Conservation (phyloP, 2,329 filamentous ascomycete species). For the Fusarium bactridioides region DNA sequence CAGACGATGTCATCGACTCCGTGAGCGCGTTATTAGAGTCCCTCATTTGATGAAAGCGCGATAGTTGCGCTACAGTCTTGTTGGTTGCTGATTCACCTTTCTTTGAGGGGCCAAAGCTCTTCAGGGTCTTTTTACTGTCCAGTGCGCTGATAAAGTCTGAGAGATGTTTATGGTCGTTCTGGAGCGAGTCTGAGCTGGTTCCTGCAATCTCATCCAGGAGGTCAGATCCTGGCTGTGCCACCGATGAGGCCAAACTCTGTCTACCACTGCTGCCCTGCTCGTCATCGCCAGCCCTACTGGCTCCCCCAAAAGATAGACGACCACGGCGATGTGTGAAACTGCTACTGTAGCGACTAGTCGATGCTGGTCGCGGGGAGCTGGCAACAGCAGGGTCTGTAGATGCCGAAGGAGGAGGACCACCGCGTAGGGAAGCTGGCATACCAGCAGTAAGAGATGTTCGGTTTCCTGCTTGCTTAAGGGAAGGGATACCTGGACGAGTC, state of each 20-base stretch:
- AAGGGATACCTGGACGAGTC: slow-evolving; percentile 56
- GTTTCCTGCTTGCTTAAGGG: slow-evolving; percentile 66
- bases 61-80: slow-evolving; percentile 79
- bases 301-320: slow-evolving; percentile 78
- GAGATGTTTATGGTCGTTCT: slow-evolving; percentile 89
- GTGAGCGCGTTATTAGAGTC: slow-evolving; percentile 89
- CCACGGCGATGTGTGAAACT: slow-evolving; percentile 89
- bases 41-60: slow-evolving; percentile 86
- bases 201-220: slow-evolving; percentile 75
- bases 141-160: slow-evolving; percentile 90
- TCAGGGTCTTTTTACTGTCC: slow-evolving; percentile 86
- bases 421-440: slow-evolving; percentile 76
- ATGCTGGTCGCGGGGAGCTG: slow-evolving; percentile 79
- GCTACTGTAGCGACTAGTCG: slow-evolving; percentile 87
- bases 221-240: slow-evolving; percentile 78
- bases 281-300: slow-evolving; percentile 72
- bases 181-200: slow-evolving; percentile 71
- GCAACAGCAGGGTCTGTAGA: slow-evolving; percentile 72
- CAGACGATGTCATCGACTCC: slow-evolving; percentile 91
- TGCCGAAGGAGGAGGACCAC: slow-evolving; percentile 64
- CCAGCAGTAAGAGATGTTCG: slow-evolving; percentile 77
- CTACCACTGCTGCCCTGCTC: slow-evolving; percentile 83
- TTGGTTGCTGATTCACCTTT: slow-evolving; percentile 75
- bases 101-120: slow-evolving; percentile 75
- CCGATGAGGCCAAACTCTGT: slow-evolving; percentile 75